These are phyloP conservation scores for Vinca minor DNA, from an alignment of 257 asterid genomes.

Conservation along the genomic window DNA sequence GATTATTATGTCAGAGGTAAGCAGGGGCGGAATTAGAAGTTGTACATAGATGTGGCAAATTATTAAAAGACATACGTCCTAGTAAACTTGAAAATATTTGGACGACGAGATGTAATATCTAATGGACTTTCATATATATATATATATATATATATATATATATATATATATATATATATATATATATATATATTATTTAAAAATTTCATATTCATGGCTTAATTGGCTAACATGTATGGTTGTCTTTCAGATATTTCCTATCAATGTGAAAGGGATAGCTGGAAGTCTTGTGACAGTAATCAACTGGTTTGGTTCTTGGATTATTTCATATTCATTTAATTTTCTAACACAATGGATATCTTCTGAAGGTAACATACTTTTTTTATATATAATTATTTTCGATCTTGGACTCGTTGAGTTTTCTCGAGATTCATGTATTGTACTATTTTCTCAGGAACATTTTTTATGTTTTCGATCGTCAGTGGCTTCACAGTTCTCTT, in stretches of 20 bases:
- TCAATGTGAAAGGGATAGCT: conserved; percentile 77
- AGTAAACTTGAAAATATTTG: no score
- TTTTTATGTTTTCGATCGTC: conserved; percentile 50
- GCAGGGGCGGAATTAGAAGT: no score
- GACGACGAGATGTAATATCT: no score
- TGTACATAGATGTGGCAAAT: no score
- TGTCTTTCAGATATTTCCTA: conserved; percentile 63
- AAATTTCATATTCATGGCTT: neutral
- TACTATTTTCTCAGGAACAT: conserved; percentile 62
- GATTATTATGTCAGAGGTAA: conserved; percentile 96
- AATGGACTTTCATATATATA: no score
- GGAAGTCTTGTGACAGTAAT: conserved; percentile 82
- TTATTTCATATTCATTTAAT: conserved; percentile 66
- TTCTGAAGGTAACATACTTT: conserved; percentile 44
- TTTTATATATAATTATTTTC: neutral
- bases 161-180: no score
- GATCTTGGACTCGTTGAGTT: neutral
- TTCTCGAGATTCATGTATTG: no score
- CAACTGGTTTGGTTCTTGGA: conserved; percentile 84
- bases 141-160: no score
- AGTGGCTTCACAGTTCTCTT: conserved; percentile 57
- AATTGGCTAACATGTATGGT: neutral
- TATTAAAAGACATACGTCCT: no score
- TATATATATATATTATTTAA: no score
- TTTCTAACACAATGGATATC: conserved; percentile 60